A percentile compares a stretch with the other conserved stretches of the same genome.
phyloP scores from a whole-genome alignment of 768 basidiomycete genomes.

The Strobilomyces dryophilus region DNA sequence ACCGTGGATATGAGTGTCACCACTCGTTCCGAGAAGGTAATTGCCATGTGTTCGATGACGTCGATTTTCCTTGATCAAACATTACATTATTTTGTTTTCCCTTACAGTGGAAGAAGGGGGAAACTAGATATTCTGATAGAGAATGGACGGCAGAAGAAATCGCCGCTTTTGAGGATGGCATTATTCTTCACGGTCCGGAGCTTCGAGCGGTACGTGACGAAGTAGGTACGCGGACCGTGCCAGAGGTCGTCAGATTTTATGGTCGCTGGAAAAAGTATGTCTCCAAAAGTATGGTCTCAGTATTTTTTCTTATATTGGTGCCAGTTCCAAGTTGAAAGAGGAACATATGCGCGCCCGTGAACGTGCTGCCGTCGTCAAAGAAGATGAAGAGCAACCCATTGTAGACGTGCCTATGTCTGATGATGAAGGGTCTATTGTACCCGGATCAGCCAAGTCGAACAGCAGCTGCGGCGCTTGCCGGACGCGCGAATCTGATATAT shows the following conservation, averaged over 20 bases:
- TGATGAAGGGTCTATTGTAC: constrained; percentile 75
- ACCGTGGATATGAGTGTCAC: constrained; percentile 61
- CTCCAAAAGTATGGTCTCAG: constrained; percentile 1
- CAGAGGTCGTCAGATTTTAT: constrained; percentile 81
- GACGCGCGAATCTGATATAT: constrained; percentile 69
- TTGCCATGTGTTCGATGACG: constrained; percentile 5
- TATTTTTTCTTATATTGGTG: constrained; percentile 8
- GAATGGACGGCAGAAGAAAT: constrained; percentile 70
- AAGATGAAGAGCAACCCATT: constrained; percentile 27
- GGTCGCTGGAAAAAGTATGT: constrained; percentile 82
- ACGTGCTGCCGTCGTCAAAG: constrained; percentile 31
- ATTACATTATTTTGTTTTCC: neutral
- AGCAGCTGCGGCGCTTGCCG: constrained; percentile 79
- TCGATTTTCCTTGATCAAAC: constrained; percentile 9
- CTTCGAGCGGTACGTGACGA: constrained; percentile 76
- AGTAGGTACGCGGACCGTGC: constrained; percentile 61
- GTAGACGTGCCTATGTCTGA: constrained; percentile 40
- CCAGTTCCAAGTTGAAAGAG: constrained; percentile 63
- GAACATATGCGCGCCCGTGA: constrained; percentile 53
- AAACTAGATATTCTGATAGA: constrained; percentile 62
- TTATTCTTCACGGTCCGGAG: constrained; percentile 70
- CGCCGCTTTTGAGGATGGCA: constrained; percentile 73
- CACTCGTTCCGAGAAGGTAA: constrained; percentile 63
- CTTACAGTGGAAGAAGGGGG: constrained; percentile 67
- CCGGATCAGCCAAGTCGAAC: constrained; percentile 48